These are phyloP conservation scores for Vinca minor DNA, from an alignment of 257 asterid genomes.

Conservation along the genomic window DNA sequence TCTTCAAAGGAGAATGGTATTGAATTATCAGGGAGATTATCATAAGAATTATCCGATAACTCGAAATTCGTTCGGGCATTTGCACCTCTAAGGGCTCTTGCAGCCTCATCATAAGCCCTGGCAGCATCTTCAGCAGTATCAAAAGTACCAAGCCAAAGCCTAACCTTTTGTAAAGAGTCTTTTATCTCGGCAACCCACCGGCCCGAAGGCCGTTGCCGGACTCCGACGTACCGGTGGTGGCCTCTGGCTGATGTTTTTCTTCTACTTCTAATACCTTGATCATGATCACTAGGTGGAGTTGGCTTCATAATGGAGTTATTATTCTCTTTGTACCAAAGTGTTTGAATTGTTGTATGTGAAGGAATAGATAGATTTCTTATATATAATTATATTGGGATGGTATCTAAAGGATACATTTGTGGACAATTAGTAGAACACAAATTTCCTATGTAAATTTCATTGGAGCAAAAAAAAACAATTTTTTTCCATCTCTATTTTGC, in stretches of 20 bases:
- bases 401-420: not conserved
- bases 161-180: conserved; percentile 65
- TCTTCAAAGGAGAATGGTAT: conserved; percentile 66
- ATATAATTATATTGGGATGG: not conserved
- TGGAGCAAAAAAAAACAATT: not conserved
- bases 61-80: conserved; percentile 70
- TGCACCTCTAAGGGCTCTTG: conserved; percentile 57
- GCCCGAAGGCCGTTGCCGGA: conserved; percentile 76
- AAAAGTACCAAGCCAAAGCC: conserved; percentile 78
- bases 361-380: not conserved
- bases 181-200: conserved; percentile 94
- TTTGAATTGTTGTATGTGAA: conserved; percentile 7
- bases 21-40: conserved; percentile 12
- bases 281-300: conserved; percentile 20
- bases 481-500: conserved; percentile 29
- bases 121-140: conserved; percentile 87
- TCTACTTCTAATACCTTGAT: conserved; percentile 28
- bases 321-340: conserved; percentile 6
- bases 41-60: conserved; percentile 35
- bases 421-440: conserved; percentile 29
- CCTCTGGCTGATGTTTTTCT: conserved; percentile 54
- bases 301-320: conserved; percentile 27
- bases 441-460: conserved; percentile 6
- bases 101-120: conserved; percentile 70
- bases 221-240: conserved; percentile 69